Conservation (phyloP, 371 early-diverging fungal species). For the Mucor lusitanicus region DNA sequence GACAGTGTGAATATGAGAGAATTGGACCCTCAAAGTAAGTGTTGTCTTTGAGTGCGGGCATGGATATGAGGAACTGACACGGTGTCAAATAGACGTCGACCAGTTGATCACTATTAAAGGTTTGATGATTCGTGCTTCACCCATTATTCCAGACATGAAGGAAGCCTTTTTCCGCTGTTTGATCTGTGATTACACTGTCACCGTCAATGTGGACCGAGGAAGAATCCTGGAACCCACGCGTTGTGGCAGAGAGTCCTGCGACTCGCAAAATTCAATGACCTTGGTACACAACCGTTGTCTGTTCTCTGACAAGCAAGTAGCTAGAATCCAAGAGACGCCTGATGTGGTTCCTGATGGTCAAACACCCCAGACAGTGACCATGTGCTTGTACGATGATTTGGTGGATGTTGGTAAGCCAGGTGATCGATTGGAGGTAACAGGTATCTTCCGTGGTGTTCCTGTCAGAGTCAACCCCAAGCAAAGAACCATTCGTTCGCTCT, state of each 20-base stretch:
- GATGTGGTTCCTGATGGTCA: slow-evolving; percentile 98
- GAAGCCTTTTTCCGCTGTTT: slow-evolving; percentile 91
- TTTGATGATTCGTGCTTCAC: slow-evolving; percentile 90
- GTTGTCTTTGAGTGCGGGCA: background rate
- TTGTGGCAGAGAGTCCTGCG: slow-evolving; percentile 86
- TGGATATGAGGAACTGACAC: too few relatives aligned
- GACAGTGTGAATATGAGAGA: slow-evolving; percentile 89
- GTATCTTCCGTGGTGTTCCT: slow-evolving; percentile 96
- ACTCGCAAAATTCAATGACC: slow-evolving; percentile 78
- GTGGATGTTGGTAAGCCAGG: slow-evolving; percentile 98
- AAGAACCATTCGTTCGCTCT: slow-evolving; percentile 91
- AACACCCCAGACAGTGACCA: slow-evolving; percentile 97
- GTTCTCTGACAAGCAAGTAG: slow-evolving; percentile 97
- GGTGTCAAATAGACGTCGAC: slow-evolving; percentile 82
- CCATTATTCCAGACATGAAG: slow-evolving; percentile 96
- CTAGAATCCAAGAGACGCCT: slow-evolving; percentile 98
- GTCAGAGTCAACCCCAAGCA: slow-evolving; percentile 94
- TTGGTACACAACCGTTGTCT: slow-evolving; percentile 93
- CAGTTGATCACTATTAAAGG: slow-evolving; percentile 97
- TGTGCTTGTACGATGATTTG: slow-evolving; percentile 93
- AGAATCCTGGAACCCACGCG: slow-evolving; percentile 91
- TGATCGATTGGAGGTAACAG: slow-evolving; percentile 94
- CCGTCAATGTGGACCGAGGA: slow-evolving; percentile 90
- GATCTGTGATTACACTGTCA: slow-evolving; percentile 81
- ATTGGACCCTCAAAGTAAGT: slow-evolving; percentile 82